Evolutionary conservation across 2,329 filamentous ascomycete genomes (phyloP), one percentile per base, ranked within the genome.

Genomic region (Didymella lethalis): DNA sequence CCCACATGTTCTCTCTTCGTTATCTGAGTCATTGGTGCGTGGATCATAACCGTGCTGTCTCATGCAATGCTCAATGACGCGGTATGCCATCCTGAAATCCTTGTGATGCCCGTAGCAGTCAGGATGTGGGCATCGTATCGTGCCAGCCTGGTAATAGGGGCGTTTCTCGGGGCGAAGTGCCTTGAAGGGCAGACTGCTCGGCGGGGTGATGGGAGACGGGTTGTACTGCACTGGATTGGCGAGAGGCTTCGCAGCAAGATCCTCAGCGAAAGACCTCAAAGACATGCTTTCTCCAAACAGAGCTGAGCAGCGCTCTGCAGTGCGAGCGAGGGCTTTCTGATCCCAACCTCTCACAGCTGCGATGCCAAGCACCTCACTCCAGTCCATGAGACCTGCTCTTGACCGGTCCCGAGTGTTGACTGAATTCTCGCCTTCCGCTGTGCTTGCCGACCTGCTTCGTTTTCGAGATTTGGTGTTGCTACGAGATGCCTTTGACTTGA

Each of bases 291-390:
- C 86, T 0, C 84, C 85, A 67, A 97, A 97, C 0, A 97, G 79
- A 45, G 85, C 80, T 2, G 90, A 86, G 69, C 93, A 98, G 48
- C 94, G 85, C 69, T 88, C 83, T 2, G 90, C 85, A 0, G 92
- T 85, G 29, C 91, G 85, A 51, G 87, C 84, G 12, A 97, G 77
- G 0, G 88, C 89, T 0, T 80, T 75, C 1, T 90, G 80, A 23
- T 74, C 62, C 77, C 93, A 93, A 0, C 90, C 92, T 2, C 85
- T 85, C 48, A 96, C 78, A 0, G 91, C 85, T 2, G 94, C 94
- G 0, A 92, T 83, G 0, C 91, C 91, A 28, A 97, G 78, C 1
- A 97, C 85, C 65, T 96, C 91, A 65, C 88, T 90, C 94, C 94
- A 98, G 78, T 96, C 90, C 23, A 75, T 65, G 7, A 75, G 61